Evolutionary conservation across 129 eudicot genomes (phyloP).

Genomic region (Arctium minus): DNA sequence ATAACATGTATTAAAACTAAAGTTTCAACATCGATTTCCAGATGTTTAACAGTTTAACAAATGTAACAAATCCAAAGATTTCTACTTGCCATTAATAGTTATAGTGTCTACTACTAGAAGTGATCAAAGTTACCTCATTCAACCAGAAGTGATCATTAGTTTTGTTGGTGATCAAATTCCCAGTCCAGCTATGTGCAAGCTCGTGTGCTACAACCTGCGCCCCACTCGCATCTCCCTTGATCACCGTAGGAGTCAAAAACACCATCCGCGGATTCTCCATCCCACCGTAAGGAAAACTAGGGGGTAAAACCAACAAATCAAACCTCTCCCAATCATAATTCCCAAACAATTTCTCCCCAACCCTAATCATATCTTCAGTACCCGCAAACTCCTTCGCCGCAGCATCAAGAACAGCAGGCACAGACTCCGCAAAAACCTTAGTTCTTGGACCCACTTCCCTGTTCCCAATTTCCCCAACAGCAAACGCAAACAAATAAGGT

Average conservation of each 20-base stretch:
- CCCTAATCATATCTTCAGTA: slow-evolving; percentile 90
- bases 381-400: slow-evolving; percentile 92
- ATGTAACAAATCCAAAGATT: background rate
- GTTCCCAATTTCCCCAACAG: slow-evolving; percentile 81
- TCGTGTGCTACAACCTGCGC: slow-evolving; percentile 98
- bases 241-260: slow-evolving; percentile 92
- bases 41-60: slow-evolving; percentile 1
- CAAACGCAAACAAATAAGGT: slow-evolving; percentile 86
- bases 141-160: slow-evolving; percentile 95
- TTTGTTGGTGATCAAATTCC: slow-evolving; percentile 95
- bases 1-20: background rate
- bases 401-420: slow-evolving; percentile 53
- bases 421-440: slow-evolving; percentile 76
- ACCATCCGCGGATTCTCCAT: slow-evolving; percentile 99
- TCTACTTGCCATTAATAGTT: background rate
- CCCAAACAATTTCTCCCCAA: slow-evolving; percentile 91
- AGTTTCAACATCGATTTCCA: background rate
- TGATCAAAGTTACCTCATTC: slow-evolving; percentile 66
- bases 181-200: slow-evolving; percentile 99
- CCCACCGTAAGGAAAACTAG: slow-evolving; percentile 96
- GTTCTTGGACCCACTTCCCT: slow-evolving; percentile 97
- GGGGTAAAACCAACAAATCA: slow-evolving; percentile 91
- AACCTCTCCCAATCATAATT: slow-evolving; percentile 95
- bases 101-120: slow-evolving; percentile 4
- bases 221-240: slow-evolving; percentile 91